Evolutionary conservation across 2,329 filamentous ascomycete species (phyloP), one percentile per base, ranked within the genome.

Genomic region (Bipolaris bicolor): DNA sequence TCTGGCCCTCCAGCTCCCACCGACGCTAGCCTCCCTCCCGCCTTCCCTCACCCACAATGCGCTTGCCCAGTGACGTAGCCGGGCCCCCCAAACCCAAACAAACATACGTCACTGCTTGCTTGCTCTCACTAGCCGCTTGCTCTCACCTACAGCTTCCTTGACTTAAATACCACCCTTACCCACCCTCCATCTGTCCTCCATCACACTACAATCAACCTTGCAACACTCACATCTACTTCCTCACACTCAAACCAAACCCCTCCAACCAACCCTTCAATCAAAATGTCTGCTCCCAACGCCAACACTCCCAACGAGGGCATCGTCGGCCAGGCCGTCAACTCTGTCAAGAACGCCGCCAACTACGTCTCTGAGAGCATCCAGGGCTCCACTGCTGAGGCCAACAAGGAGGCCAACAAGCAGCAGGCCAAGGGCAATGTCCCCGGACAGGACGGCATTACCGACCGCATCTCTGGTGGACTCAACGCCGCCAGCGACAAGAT

Each of bases 401-500:
- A 82, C 79, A 89, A 90, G 85, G 86, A 89, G 80, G 80, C 80
- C 80, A 89, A 90, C 84, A 89, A 90, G 84, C 67, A 71, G 64
- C 75, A 78, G 64, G 77, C 76, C 70, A 79, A 78, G 64, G 87
- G 87, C 76, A 89, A 89, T 83, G 85, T 86, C 73, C 65, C 67
- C 62, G 68, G 69, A 39, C 49, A 71, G 41, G 65, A 67, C 61
- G 58, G 60, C 33, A 0, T 72, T 20, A 75, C 66, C 75, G 78
- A 87, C 72, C 86, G 87, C 63, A 79, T 78, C 69, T 78, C 75
- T 44, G 84, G 83, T 60, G 83, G 81, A 54, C 78, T 82, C 70
- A 81, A 81, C 62, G 83, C 83, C 51, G 63, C 78, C 43, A 62
- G 66, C 58, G 82, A 86, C 79, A 86, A 86, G 81, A 44, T 81